Conservation (phyloP, 345 rosid species). For the Gossypium sturtianum region DNA sequence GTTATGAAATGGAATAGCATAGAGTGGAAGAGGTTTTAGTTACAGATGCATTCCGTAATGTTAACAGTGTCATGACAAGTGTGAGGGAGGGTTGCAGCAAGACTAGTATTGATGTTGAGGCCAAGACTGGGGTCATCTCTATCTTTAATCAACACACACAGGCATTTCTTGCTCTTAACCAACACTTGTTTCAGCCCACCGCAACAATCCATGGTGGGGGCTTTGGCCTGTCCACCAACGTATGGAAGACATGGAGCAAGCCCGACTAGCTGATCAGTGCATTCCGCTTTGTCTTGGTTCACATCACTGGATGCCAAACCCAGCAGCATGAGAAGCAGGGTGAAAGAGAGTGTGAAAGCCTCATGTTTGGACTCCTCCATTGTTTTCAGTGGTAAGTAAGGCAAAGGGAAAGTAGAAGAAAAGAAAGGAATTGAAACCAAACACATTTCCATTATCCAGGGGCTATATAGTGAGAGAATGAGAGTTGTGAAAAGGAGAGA, state of each 20-base stretch:
- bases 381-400: not conserved
- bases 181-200: slow-evolving; percentile 53
- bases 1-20: not conserved
- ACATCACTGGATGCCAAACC: slow-evolving; percentile 40
- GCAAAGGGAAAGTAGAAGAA: not conserved
- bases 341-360: not conserved
- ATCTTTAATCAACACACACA: slow-evolving; percentile 67
- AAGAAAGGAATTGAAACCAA: not conserved
- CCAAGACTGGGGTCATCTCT: slow-evolving; percentile 70
- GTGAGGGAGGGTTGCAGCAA: slow-evolving; percentile 58
- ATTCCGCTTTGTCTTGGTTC: slow-evolving; percentile 60
- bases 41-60: slow-evolving; percentile 56
- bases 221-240: slow-evolving; percentile 54
- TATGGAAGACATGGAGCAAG: slow-evolving; percentile 66
- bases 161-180: slow-evolving; percentile 56
- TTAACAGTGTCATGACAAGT: slow-evolving; percentile 46
- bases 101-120: slow-evolving; percentile 50
- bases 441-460: too few species aligned
- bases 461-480: too few species aligned
- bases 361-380: slow-evolving; percentile 11
- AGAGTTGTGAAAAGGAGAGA: too few species aligned
- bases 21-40: slow-evolving; percentile 2
- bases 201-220: slow-evolving; percentile 74
- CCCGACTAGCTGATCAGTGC: slow-evolving; percentile 42
- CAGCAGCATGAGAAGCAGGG: slow-evolving; percentile 19